Base-by-base conservation (phyloP, 495 filamentous ascomycete species). In the Tuber indicum region DNA sequence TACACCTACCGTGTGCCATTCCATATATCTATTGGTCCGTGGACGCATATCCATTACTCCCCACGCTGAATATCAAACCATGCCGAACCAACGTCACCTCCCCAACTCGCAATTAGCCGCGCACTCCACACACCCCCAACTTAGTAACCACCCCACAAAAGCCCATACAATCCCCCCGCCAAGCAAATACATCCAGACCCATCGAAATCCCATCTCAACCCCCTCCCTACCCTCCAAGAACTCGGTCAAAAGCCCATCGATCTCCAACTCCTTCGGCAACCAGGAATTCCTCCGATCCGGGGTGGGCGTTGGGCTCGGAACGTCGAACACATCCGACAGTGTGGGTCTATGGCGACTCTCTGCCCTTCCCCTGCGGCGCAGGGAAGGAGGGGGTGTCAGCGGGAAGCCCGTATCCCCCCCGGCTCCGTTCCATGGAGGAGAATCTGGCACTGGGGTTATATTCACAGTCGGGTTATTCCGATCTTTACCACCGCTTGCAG, bases 151-250 rank as follows among this genome's bases (percentile, higher is more conserved):
- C 42, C 80, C 81, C 23, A 82, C 80, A 58, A 72, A 62, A 46
- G 58, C 47, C 81, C 81, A 82, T 62, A 82, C 77, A 23, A 82
- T 62, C 6, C 81, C 81, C 39, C 81, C 77, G 4, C 81, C 75
- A 36, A 82, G 36, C 74, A 82, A 72, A 14, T 80, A 82, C 44
- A 79, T 52, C 81, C 81, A 82, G 71, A 82, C 77, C 71, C 75
- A 75, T 66, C 75, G 74, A 73, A 82, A 82, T 71, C 82, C 77
- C 39, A 73, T 41, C 75, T 82, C 81, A 62, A 16, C 75, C 72
- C 16, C 77, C 74, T 75, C 49, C 80, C 75, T 69, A 66, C 72
- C 69, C 78, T 82, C 81, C 70, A 82, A 71, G 72, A 82, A 82
- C 62, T 82, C 81, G 14, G 71, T 76, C 8, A 82, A 46, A 16